Evolutionary conservation across 306 rosid genomes (phyloP), one percentile per base, ranked within the genome.

Genomic region (Phaseolus lunatus): DNA sequence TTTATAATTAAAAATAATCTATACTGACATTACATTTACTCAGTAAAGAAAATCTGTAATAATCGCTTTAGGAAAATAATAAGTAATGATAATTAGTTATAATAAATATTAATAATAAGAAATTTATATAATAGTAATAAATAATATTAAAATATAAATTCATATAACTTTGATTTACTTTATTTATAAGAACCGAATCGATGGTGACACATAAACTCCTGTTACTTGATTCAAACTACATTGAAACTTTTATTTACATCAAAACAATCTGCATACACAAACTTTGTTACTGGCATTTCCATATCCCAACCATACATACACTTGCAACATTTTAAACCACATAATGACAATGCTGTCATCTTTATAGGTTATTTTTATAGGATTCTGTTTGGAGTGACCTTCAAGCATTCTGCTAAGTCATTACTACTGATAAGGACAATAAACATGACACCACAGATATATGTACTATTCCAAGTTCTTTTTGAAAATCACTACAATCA

Each of bases 281-380:
- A 18, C 5, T 52, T 9, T 31, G 61, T 50, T 29, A 50, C 13
- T 5, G 49, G 12, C 47, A 19, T 7, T 19, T 52, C 12, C 26
- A 4, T 19, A 18, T 50, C 33, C 31, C 33, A 13, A 23, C 8
- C 24, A 67, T 44, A 2, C 4, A 15, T 43, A 43, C 20, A 67
- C 23, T 23, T 7, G 39, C 56, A 44, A 67, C 73, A 15, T 66
- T 67, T 43, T 10, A 39, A 19, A 71, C 72, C 41, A 69, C 58
- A 29, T 53, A 11, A 6, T 16, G 9, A 15, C 20, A 43, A 12
- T 5, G 5, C 20, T 5, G 3, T 16, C 44, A 9, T 64, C 6
- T 19, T 29, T 44, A 13, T 14, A 39, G 23, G 2, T 35, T 37
- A 20, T 2, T 22, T 52, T 29, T 39, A 23, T 0, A 43, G 35